Evolutionary conservation across 768 basidiomycete genomes (phyloP), one percentile per base, ranked within the genome.

Genomic region (Termitomyces bulborhizus): DNA sequence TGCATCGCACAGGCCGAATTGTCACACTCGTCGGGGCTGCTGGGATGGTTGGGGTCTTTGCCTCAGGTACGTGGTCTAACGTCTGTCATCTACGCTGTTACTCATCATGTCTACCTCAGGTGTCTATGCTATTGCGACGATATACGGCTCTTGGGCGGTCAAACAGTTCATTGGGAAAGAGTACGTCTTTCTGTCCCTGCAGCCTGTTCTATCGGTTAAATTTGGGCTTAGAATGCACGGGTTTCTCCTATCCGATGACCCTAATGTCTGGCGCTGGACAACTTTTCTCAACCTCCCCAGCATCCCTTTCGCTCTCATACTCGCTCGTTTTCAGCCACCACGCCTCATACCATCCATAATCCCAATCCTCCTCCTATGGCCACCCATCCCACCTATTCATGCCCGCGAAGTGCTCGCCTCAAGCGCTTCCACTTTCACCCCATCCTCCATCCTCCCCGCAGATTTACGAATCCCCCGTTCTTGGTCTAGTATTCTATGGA

Each of bases 221-320:
- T 32, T 27, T 37, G 2, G 55, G 11, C n/a, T 29, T 58, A 82
- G 81, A 65, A 83, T 88, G 79, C 88, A 78, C 62, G 75, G 82
- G 49, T 58, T 81, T 18, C 73, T 90, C 34, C 68, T 91, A 15
- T 82, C 86, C 0, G 78, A 86, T 57, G 85, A 91, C 63, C 84
- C 84, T 1, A 70, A 73, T 40, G 81, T 84, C 51, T 92, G 90
- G 90, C 84, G 86, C 1, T 84, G 83, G 81, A 80, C 83, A 44
- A 85, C 87, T 37, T 88, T 79, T 70, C 66, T 89, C 64, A 85
- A 90, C 65, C 81, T 92, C 15, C 88, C 87, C 6, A 68, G 86
- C 34, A 76, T 92, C 40, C 88, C 90, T 0, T 65, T 89, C 43
- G 76, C 79, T 27, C 82, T 92, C 58, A 74, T 90, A 62, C 68